These are phyloP conservation scores for Cladosporium phlei DNA, from an alignment of 2,329 filamentous ascomycete genomes.

Conservation along the genomic window DNA sequence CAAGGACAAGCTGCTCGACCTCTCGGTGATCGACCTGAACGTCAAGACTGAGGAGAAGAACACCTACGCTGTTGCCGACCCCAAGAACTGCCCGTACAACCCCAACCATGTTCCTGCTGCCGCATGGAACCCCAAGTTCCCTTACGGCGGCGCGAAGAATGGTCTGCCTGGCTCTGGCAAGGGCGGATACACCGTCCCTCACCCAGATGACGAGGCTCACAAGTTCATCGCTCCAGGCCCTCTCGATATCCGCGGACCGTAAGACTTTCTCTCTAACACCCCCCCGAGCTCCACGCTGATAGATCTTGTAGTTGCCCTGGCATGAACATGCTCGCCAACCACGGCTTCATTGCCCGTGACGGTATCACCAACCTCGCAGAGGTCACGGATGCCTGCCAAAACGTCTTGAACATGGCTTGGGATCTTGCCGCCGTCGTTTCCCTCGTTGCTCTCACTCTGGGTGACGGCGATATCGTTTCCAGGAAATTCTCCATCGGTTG, in stretches of 20 bases:
- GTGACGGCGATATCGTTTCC: conserved; percentile 27
- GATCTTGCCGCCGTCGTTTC: conserved; percentile 36
- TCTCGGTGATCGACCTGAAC: conserved; percentile 5
- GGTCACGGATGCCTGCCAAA: conserved; percentile 39
- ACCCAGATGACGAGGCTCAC: conserved; percentile 36
- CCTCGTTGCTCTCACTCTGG: conserved; percentile 15
- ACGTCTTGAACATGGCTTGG: conserved; percentile 41
- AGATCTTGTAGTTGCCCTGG: conserved; percentile 21
- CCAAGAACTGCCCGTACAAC: conserved; percentile 34
- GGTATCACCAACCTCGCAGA: conserved; percentile 38
- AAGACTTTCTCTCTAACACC: conserved; percentile 16
- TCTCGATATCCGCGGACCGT: conserved; percentile 38
- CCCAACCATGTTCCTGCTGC: conserved; percentile 33
- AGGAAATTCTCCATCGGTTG: conserved; percentile 39
- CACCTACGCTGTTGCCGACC: conserved; percentile 11
- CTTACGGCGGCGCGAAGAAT: conserved; percentile 39
- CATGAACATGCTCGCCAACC: conserved; percentile 38
- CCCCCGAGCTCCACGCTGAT: background rate
- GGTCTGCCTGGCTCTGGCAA: conserved; percentile 36
- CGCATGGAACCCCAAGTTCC: conserved; percentile 30
- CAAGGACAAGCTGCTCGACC: conserved; percentile 14
- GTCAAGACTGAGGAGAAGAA: background rate
- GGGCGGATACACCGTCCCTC: conserved; percentile 41
- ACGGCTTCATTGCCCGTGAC: conserved; percentile 38
- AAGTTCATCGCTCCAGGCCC: conserved; percentile 32